Conservation (phyloP, 257 asterid species). For the Scutellaria minor region DNA sequence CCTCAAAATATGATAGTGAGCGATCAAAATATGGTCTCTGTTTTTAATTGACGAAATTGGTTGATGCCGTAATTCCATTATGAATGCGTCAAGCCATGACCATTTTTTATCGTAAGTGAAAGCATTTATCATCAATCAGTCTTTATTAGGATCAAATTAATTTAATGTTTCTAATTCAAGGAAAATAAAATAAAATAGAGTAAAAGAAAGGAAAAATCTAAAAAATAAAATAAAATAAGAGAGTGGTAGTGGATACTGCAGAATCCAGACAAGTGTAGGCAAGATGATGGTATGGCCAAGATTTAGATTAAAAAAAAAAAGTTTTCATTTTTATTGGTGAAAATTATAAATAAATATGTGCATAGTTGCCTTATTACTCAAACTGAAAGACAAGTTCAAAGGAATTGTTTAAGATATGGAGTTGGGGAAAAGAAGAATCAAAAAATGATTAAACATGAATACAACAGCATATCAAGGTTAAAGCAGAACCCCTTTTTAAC, state of each 20-base stretch:
- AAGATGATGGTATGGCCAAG: slow-evolving; percentile 34
- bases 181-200: background rate
- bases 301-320: background rate
- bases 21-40: too few relatives aligned
- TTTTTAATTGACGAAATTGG: too few relatives aligned
- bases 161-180: too few relatives aligned
- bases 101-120: too few relatives aligned
- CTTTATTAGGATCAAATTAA: background rate
- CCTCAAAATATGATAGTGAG: too few relatives aligned
- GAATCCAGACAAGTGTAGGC: slow-evolving; percentile 36
- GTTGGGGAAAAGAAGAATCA: slow-evolving; percentile 41
- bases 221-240: background rate
- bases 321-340: background rate
- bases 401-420: slow-evolving; percentile 39
- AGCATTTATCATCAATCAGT: background rate
- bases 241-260: slow-evolving; percentile 33
- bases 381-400: slow-evolving; percentile 44
- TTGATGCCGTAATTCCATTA: too few relatives aligned
- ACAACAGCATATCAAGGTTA: slow-evolving; percentile 39
- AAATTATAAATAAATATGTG: background rate
- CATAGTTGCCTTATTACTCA: slow-evolving; percentile 44
- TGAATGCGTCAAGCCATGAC: background rate
- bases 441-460: slow-evolving; percentile 35
- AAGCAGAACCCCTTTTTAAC: slow-evolving; percentile 49
- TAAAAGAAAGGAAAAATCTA: background rate